Conservation (phyloP, 1,284 basidiomycete genomes). For the Ustilago trichophora region DNA sequence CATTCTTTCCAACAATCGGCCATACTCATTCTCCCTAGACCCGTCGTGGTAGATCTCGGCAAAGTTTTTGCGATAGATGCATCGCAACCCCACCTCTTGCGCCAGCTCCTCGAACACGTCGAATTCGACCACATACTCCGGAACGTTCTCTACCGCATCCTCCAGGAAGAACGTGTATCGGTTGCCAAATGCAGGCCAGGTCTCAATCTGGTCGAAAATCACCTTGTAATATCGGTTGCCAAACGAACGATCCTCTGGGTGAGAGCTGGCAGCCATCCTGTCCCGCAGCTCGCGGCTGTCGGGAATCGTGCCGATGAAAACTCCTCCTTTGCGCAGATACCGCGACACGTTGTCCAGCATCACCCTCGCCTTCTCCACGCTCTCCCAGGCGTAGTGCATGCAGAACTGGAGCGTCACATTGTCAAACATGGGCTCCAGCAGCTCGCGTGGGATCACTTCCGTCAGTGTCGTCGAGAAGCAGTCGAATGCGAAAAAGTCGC, state of each 20-base stretch:
- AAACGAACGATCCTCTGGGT: constrained; percentile 76
- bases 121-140: constrained; percentile 96
- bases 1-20: constrained; percentile 51
- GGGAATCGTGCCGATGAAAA: constrained; percentile 93
- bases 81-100: constrained; percentile 78
- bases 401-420: constrained; percentile 98
- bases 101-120: constrained; percentile 87
- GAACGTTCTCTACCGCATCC: constrained; percentile 91
- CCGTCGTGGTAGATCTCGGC: constrained; percentile 57
- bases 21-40: constrained; percentile 19
- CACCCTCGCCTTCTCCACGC: constrained; percentile 80
- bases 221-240: constrained; percentile 91
- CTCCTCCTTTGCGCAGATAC: constrained; percentile 82
- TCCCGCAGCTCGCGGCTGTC: constrained; percentile 77
- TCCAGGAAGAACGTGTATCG: constrained; percentile 91
- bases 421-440: constrained; percentile 77
- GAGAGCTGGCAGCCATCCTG: constrained; percentile 72
- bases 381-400: constrained; percentile 99
- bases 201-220: constrained; percentile 74
- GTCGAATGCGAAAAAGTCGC: constrained; percentile 85
- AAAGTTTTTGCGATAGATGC: constrained; percentile 85
- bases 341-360: constrained; percentile 92
- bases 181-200: constrained; percentile 77
- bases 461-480: constrained; percentile 82
- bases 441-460: constrained; percentile 75